phyloP scores from a whole-genome alignment of 1,139 yeast genomes.

The Dujonia santamariae region DNA sequence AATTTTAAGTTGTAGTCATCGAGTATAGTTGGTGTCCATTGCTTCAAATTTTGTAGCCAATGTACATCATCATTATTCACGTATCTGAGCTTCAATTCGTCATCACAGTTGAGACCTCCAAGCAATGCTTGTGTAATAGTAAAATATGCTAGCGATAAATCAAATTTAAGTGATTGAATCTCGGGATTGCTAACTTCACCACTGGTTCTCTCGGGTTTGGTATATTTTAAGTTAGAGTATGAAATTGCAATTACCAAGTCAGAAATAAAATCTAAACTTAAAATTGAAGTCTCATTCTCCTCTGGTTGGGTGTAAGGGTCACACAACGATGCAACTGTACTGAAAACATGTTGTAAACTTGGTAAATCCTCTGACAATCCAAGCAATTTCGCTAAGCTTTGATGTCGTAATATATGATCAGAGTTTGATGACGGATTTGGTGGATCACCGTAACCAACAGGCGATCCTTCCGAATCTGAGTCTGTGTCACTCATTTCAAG shows the following conservation, averaged over 20 bases:
- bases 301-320: slow-evolving; percentile 71
- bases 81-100: slow-evolving; percentile 42
- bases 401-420: slow-evolving; percentile 21
- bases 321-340: slow-evolving; percentile 43
- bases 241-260: slow-evolving; percentile 48
- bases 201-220: slow-evolving; percentile 2
- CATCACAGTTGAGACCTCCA: slow-evolving; percentile 39
- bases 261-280: slow-evolving; percentile 54
- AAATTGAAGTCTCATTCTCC: slow-evolving; percentile 48
- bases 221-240: slow-evolving; percentile 11
- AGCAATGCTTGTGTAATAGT: slow-evolving; percentile 41
- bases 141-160: slow-evolving; percentile 37
- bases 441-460: no score
- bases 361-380: slow-evolving; percentile 17
- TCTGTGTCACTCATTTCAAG: no score
- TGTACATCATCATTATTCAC: slow-evolving; percentile 42
- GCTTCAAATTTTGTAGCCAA: slow-evolving; percentile 38
- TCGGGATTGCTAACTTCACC: slow-evolving; percentile 10
- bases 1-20: slow-evolving; percentile 36
- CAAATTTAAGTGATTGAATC: slow-evolving; percentile 31
- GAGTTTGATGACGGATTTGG: no score
- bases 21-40: slow-evolving; percentile 53
- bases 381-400: slow-evolving; percentile 16
- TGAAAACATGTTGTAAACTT: slow-evolving; percentile 18
- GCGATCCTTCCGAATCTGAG: no score